These are phyloP conservation scores for Aureobasidium melanogenum DNA, from an alignment of 2,329 filamentous ascomycete species.

Conservation along the genomic window DNA sequence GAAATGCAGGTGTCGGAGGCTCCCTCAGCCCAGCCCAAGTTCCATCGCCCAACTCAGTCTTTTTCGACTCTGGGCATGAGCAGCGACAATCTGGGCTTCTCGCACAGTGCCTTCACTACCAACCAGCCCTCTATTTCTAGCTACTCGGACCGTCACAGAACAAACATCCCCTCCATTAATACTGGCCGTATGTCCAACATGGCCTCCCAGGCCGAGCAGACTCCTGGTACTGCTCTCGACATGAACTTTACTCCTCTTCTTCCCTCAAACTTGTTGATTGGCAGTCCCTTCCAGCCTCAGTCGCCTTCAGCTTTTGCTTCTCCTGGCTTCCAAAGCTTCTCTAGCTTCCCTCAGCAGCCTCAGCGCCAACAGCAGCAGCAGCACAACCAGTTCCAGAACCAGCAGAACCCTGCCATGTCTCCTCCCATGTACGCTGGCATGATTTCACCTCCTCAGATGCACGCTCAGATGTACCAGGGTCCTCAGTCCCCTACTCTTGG, in stretches of 20 bases:
- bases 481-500: conserved; percentile 78
- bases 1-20: conserved; percentile 77
- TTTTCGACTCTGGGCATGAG: conserved; percentile 69
- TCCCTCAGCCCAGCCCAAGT: conserved; percentile 41
- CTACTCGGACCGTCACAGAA: conserved; percentile 78
- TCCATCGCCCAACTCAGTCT: conserved; percentile 48
- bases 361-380: conserved; percentile 42
- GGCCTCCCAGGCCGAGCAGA: conserved; percentile 65
- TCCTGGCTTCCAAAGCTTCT: conserved; percentile 81
- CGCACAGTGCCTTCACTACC: conserved; percentile 82
- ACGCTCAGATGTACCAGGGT: conserved; percentile 69
- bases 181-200: conserved; percentile 55
- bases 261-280: conserved; percentile 86
- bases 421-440: conserved; percentile 77
- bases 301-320: conserved; percentile 84
- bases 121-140: conserved; percentile 64
- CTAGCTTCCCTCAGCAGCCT: conserved; percentile 60
- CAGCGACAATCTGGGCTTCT: conserved; percentile 75
- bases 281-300: conserved; percentile 93
- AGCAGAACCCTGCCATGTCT: conserved; percentile 53
- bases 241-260: conserved; percentile 98
- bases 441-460: conserved; percentile 76
- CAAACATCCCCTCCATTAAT: conserved; percentile 87
- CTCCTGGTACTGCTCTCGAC: conserved; percentile 81
- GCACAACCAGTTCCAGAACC: conserved; percentile 56